A percentile compares a stretch with the other conserved stretches of the same genome.
Evolutionary conservation across 2,329 filamentous ascomycete genomes (phyloP).

Genomic region (Sporothrix brasiliensis): DNA sequence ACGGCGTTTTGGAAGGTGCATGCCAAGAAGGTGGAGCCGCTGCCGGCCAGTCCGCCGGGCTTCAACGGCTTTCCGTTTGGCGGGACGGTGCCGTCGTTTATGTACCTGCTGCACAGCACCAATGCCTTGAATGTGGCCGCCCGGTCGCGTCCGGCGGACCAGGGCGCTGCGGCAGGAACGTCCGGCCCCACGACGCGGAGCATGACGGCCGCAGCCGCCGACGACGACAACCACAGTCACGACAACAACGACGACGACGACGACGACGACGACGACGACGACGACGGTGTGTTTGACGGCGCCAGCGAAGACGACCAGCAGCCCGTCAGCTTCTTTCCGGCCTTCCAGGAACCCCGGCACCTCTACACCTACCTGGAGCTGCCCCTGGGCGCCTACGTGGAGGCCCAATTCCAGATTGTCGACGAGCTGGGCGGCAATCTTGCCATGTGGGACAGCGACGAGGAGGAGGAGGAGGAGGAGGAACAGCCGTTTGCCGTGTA

Average conservation of each 20-base stretch:
- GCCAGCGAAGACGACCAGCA: slow-evolving; percentile 33
- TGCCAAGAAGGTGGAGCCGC: slow-evolving; percentile 17
- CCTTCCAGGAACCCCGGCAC: slow-evolving; percentile 3
- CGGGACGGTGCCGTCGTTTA: slow-evolving; percentile 16
- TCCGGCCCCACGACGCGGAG: background rate
- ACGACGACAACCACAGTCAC: too few species aligned
- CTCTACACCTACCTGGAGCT: slow-evolving; percentile 8
- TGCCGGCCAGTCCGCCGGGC: background rate
- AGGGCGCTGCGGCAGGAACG: slow-evolving; percentile 30
- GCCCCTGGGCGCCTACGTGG: background rate
- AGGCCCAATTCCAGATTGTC: slow-evolving; percentile 13
- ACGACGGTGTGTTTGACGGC: slow-evolving; percentile 34
- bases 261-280: slow-evolving; percentile 10
- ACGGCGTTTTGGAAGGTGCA: slow-evolving; percentile 76
- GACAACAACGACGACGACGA: too few species aligned
- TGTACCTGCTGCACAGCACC: slow-evolving; percentile 29
- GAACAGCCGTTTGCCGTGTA: background rate
- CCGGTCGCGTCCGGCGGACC: background rate
- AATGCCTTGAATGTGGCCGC: background rate
- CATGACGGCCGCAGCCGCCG: background rate
- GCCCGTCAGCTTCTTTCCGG: background rate
- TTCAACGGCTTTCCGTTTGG: slow-evolving; percentile 8
- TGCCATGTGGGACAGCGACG: slow-evolving; percentile 34
- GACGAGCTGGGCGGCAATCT: background rate
- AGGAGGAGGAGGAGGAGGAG: background rate